phyloP scores from a whole-genome alignment of 257 asterid species.

The Nicotiana sylvestris region DNA sequence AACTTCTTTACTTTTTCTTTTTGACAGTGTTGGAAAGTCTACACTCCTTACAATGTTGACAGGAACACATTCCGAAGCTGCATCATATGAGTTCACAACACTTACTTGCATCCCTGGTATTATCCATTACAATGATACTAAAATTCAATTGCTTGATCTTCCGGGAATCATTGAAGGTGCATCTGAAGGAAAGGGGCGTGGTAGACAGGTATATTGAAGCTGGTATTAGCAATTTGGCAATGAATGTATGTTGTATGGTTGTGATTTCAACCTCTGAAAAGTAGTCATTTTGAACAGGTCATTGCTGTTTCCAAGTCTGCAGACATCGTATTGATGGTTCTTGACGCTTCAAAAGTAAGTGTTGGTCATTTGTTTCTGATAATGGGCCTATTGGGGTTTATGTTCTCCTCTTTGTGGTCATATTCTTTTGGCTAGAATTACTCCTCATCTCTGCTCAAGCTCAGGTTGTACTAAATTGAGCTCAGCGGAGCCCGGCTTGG shows the following conservation, averaged over 20 bases:
- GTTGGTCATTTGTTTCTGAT: not conserved
- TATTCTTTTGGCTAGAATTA: not conserved
- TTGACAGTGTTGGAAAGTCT: slow-evolving; percentile 88
- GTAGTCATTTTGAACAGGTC: slow-evolving; percentile 48
- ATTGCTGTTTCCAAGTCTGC: slow-evolving; percentile 97
- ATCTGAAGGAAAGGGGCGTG: slow-evolving; percentile 99
- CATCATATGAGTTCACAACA: slow-evolving; percentile 95
- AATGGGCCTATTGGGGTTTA: not conserved
- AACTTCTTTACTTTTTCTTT: not conserved
- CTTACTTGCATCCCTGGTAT: slow-evolving; percentile 99
- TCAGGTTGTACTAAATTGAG: not conserved
- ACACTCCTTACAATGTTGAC: slow-evolving; percentile 93
- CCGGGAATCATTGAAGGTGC: slow-evolving; percentile 99
- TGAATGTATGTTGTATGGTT: not conserved
- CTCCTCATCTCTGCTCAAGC: not conserved
- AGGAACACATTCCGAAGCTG: slow-evolving; percentile 99
- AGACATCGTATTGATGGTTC: slow-evolving; percentile 87
- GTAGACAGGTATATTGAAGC: slow-evolving; percentile 69
- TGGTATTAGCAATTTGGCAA: not conserved
- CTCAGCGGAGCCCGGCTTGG: not conserved
- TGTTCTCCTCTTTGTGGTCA: not conserved
- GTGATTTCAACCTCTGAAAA: slow-evolving; percentile 16
- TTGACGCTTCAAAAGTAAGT: slow-evolving; percentile 70
- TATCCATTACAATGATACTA: slow-evolving; percentile 92
- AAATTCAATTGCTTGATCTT: slow-evolving; percentile 97